phyloP scores from a whole-genome alignment of 192 early-diverging fungal genomes.

The Gryganskiella cystojenkinii region DNA sequence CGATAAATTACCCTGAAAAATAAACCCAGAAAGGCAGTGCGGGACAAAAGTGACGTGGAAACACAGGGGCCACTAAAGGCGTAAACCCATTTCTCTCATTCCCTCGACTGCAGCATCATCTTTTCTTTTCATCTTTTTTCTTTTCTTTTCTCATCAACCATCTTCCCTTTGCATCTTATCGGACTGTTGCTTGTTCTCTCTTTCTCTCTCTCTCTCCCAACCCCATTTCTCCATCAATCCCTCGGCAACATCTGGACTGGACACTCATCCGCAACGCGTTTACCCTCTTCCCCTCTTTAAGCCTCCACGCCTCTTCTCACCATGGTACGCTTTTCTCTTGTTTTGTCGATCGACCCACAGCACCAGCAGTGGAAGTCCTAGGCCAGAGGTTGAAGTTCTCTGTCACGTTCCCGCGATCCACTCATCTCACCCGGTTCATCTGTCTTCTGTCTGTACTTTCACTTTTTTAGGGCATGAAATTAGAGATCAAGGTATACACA shows the following conservation, averaged over 20 bases:
- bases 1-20: neutral
- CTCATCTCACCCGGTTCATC: neutral
- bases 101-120: too few species aligned
- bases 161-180: neutral
- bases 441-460: neutral
- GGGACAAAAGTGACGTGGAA: too few species aligned
- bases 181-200: neutral
- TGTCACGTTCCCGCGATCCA: too few species aligned
- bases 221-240: neutral
- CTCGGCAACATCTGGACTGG: neutral
- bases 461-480: conserved; percentile 39
- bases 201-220: neutral
- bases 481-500: conserved; percentile 49
- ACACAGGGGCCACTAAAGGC: too few species aligned
- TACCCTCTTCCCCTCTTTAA: neutral
- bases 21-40: neutral
- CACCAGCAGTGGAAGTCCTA: too few species aligned
- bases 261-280: neutral
- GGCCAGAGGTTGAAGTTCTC: too few species aligned
- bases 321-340: conserved; percentile 8
- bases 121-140: neutral
- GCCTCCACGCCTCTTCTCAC: conserved; percentile 9
- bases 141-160: neutral
- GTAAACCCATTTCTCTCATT: too few species aligned
- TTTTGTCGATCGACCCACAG: neutral